A percentile compares a stretch with the other conserved stretches of the same genome.
These are phyloP conservation scores for Myxozyma neotropica DNA, from an alignment of 805 yeast genomes.

Conservation along the genomic window DNA sequence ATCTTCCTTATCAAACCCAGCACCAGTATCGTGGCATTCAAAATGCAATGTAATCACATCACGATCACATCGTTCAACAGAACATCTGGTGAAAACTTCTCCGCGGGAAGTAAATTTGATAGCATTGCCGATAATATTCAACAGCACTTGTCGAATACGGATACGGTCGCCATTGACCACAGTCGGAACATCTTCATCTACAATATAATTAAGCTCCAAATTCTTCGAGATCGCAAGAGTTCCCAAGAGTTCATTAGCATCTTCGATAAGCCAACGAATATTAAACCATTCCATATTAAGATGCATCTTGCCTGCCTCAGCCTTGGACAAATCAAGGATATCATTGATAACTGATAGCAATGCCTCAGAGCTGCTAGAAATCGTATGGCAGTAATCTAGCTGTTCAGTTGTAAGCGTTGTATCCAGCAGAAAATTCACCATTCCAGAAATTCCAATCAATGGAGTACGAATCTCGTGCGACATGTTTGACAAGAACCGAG, in stretches of 20 bases:
- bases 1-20: slow-evolving; percentile 42
- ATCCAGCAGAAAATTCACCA: slow-evolving; percentile 43
- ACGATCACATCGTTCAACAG: slow-evolving; percentile 27
- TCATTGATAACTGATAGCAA: slow-evolving; percentile 43
- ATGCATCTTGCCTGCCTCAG: slow-evolving; percentile 45
- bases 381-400: slow-evolving; percentile 44
- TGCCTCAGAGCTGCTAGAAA: slow-evolving; percentile 42
- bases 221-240: slow-evolving; percentile 43
- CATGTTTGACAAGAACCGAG: slow-evolving; percentile 45
- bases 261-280: slow-evolving; percentile 42
- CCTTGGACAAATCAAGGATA: slow-evolving; percentile 43
- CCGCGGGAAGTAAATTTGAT: slow-evolving; percentile 43
- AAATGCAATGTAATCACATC: slow-evolving; percentile 35
- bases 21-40: slow-evolving; percentile 44
- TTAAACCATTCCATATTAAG: slow-evolving; percentile 40
- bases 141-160: slow-evolving; percentile 42
- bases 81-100: slow-evolving; percentile 41
- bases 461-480: slow-evolving; percentile 45
- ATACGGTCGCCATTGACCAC: slow-evolving; percentile 43
- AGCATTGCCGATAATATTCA: slow-evolving; percentile 44
- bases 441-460: slow-evolving; percentile 44
- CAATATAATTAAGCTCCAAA: slow-evolving; percentile 41
- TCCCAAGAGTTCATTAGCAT: slow-evolving; percentile 41
- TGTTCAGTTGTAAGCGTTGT: slow-evolving; percentile 42
- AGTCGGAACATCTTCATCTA: slow-evolving; percentile 40